These are phyloP conservation scores for Conringia planisiliqua DNA, from an alignment of 345 rosid species.

Conservation along the genomic window DNA sequence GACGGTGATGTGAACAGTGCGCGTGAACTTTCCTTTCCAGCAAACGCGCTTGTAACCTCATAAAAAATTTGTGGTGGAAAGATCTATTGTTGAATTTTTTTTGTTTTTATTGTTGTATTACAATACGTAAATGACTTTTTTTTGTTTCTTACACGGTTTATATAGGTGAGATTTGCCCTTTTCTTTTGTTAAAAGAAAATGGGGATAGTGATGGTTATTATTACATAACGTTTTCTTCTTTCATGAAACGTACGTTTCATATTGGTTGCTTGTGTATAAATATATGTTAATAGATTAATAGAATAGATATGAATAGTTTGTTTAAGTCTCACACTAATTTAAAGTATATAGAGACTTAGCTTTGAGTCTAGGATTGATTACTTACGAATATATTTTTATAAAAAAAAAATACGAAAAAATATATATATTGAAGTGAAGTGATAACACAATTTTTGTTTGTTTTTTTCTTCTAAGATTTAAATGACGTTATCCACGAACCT, in stretches of 20 bases:
- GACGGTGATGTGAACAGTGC: constrained; percentile 43
- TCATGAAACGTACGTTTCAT: constrained; percentile 1
- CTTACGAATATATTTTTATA: not conserved
- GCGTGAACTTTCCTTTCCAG: constrained; percentile 39
- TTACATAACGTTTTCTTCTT: not conserved
- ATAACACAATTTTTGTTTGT: no score
- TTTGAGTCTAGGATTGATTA: not conserved
- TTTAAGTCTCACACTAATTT: not conserved
- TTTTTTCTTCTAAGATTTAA: not conserved
- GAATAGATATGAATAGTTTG: not conserved
- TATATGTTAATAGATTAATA: no score
- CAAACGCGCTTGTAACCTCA: constrained; percentile 30
- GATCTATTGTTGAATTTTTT: not conserved
- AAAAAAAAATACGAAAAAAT: no score
- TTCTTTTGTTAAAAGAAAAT: not conserved
- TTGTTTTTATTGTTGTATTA: not conserved
- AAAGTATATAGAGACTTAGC: no score
- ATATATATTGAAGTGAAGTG: no score
- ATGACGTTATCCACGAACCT: not conserved
- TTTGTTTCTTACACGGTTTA: constrained; percentile 12
- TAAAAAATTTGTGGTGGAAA: constrained; percentile 17
- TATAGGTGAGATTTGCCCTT: not conserved
- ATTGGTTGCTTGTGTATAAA: not conserved
- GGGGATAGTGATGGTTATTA: constrained; percentile 1
- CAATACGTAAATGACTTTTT: not conserved